A percentile compares a stretch with the other conserved stretches of the same genome.
Conservation (phyloP, 2,329 filamentous ascomycete genomes). For the Colletotrichum australisinense region DNA sequence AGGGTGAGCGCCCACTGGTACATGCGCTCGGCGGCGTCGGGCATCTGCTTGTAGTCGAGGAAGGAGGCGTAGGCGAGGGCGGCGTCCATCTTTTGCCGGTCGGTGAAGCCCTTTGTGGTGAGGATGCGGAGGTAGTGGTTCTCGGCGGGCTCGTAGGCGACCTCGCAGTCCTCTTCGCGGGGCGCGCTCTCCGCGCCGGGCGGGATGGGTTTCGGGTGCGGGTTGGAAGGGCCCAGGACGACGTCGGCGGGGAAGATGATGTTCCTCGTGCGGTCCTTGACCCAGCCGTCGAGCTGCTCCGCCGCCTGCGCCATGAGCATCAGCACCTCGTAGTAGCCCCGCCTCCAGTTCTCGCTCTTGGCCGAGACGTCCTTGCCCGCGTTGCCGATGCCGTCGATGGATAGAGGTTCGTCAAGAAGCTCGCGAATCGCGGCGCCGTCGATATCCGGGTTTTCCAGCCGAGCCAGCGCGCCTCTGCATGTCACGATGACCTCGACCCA, state of each 20-base stretch:
- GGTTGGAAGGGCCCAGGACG: conserved; percentile 86
- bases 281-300: conserved; percentile 84
- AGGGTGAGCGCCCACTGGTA: conserved; percentile 83
- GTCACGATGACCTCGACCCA: conserved; percentile 76
- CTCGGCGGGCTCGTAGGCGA: conserved; percentile 77
- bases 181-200: conserved; percentile 72
- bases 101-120: conserved; percentile 81
- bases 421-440: conserved; percentile 76
- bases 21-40: conserved; percentile 75
- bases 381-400: conserved; percentile 65
- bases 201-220: conserved; percentile 78
- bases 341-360: conserved; percentile 86
- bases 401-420: conserved; percentile 63
- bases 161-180: conserved; percentile 79
- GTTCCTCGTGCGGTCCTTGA: conserved; percentile 74
- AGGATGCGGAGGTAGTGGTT: conserved; percentile 85
- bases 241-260: conserved; percentile 78
- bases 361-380: conserved; percentile 73
- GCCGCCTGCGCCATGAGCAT: conserved; percentile 82
- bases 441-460: conserved; percentile 75
- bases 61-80: conserved; percentile 87
- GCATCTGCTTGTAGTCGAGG: conserved; percentile 79
- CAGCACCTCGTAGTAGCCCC: conserved; percentile 86
- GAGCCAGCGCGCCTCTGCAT: conserved; percentile 68
- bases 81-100: conserved; percentile 83